These are phyloP conservation scores for Coemansia pectinata DNA, from an alignment of 192 early-diverging fungal species.

Conservation along the genomic window DNA sequence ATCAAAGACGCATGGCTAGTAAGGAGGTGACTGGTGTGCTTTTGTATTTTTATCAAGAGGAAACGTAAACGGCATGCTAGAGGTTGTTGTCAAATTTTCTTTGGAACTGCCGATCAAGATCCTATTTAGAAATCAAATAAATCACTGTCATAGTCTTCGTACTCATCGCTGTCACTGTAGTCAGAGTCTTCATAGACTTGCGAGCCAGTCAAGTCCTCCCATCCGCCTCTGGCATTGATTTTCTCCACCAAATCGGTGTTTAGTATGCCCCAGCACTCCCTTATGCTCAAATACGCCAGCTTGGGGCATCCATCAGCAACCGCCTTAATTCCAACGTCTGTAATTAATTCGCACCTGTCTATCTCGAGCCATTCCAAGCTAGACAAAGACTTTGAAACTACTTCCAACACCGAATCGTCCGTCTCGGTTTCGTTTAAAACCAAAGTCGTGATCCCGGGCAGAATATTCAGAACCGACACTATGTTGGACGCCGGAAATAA, in stretches of 20 bases:
- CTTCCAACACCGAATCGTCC: neutral
- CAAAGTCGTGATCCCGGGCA: conserved; percentile 1
- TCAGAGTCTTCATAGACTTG: neutral
- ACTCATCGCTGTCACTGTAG: neutral
- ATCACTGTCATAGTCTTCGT: neutral
- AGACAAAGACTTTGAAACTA: neutral
- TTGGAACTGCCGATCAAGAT: neutral
- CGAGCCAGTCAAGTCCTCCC: neutral
- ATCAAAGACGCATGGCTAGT: too few relatives aligned
- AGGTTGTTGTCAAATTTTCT: neutral
- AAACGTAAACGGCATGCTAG: neutral
- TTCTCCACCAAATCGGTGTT: neutral
- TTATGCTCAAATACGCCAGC: neutral
- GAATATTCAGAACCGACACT: neutral
- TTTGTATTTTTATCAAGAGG: neutral
- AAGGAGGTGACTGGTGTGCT: too few relatives aligned
- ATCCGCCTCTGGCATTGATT: neutral
- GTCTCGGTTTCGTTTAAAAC: conserved; percentile 6
- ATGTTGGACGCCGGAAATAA: neutral
- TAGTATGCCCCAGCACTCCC: neutral
- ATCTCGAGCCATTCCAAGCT: neutral
- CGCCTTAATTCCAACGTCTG: neutral
- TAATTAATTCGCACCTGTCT: neutral
- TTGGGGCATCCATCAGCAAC: neutral
- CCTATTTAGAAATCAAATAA: neutral